A percentile compares a stretch with the other conserved stretches of the same genome.
Evolutionary conservation across 371 early-diverging fungal species (phyloP).

Genomic region (Zychaea mexicana): DNA sequence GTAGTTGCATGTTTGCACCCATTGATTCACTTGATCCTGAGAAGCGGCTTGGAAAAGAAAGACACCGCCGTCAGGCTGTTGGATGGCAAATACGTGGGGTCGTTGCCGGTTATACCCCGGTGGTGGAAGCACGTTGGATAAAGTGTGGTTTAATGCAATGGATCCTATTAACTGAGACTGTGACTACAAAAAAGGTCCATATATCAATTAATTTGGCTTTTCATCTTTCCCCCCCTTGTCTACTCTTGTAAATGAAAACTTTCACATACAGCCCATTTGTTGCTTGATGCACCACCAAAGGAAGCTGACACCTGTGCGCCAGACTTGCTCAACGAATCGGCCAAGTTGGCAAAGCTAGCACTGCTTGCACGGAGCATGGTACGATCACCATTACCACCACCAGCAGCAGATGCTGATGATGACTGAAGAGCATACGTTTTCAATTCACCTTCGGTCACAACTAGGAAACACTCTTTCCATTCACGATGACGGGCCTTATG

Average conservation of each 20-base stretch:
- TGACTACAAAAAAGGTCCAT: neutral
- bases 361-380: constrained; percentile 30
- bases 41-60: constrained; percentile 82
- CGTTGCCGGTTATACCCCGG: constrained; percentile 82
- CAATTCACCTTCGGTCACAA: constrained; percentile 75
- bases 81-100: constrained; percentile 88
- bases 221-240: no score
- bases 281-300: constrained; percentile 19
- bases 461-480: constrained; percentile 84
- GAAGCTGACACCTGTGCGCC: constrained; percentile 1
- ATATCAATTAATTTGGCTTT: constrained; percentile 29
- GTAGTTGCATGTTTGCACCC: constrained; percentile 90
- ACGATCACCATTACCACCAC: constrained; percentile 7
- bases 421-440: constrained; percentile 68
- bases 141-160: constrained; percentile 76
- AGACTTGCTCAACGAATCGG: constrained; percentile 33
- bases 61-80: constrained; percentile 77
- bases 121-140: constrained; percentile 81
- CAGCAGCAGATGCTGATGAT: neutral
- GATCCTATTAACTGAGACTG: constrained; percentile 46
- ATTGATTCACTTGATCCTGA: constrained; percentile 68
- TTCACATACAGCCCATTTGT: constrained; percentile 29
- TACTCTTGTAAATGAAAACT: neutral
- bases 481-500: constrained; percentile 81
- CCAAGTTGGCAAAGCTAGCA: constrained; percentile 39